phyloP scores from a whole-genome alignment of 192 early-diverging fungal genomes.

The Entophlyctis luteolus region DNA sequence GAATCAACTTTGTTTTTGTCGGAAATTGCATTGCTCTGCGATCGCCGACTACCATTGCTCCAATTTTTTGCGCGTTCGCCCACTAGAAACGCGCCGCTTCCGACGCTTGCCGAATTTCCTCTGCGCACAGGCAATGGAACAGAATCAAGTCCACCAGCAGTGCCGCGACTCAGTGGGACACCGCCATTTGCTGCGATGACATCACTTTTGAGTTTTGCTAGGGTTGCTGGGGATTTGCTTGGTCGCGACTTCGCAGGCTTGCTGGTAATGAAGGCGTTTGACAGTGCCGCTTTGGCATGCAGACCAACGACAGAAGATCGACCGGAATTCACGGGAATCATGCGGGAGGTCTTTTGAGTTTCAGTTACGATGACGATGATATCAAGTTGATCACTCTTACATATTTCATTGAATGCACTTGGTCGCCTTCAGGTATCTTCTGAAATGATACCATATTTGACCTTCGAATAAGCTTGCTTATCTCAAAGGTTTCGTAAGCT shows the following conservation, averaged over 20 bases:
- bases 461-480: conserved; percentile 2
- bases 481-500: conserved; percentile 2
- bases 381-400: too few species aligned
- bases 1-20: too few species aligned
- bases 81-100: too few species aligned
- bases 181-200: conserved; percentile 8
- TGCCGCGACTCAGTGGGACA: background rate
- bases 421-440: background rate
- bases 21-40: too few species aligned
- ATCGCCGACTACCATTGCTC: too few species aligned
- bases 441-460: background rate
- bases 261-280: background rate
- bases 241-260: background rate
- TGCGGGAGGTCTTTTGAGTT: too few species aligned
- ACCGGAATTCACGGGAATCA: too few species aligned
- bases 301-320: too few species aligned
- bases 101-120: too few species aligned
- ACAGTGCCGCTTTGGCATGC: background rate
- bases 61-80: too few species aligned
- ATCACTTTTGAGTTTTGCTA: background rate
- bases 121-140: too few species aligned
- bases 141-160: conserved; percentile 11
- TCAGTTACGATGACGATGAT: too few species aligned
- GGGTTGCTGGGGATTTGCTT: conserved; percentile 1
- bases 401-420: conserved; percentile 20